Conservation (phyloP, 306 rosid species). For the Ceratonia siliqua region DNA sequence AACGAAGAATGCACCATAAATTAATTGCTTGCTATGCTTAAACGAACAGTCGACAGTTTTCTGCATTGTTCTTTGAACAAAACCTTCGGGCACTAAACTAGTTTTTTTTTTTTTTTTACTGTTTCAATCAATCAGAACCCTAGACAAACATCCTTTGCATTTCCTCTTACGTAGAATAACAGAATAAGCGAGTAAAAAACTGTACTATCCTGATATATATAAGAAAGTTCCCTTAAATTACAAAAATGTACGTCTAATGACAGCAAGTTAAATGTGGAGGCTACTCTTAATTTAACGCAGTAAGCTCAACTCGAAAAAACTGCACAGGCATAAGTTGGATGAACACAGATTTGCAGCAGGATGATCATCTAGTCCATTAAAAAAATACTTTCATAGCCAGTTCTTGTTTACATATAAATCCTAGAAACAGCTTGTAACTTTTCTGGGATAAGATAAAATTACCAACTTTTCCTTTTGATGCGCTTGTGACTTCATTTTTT, state of each 20-base stretch:
- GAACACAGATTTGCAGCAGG: neutral
- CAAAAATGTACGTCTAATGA: neutral
- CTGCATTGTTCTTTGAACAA: neutral
- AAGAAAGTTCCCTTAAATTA: conserved; percentile 1
- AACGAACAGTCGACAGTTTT: neutral
- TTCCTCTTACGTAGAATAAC: neutral
- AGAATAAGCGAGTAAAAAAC: neutral
- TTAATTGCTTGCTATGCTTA: neutral
- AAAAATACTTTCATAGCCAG: neutral
- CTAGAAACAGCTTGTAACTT: neutral
- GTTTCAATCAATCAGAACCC: conserved; percentile 3
- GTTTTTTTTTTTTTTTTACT: neutral
- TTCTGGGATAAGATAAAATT: conserved; percentile 24
- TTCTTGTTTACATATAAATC: neutral
- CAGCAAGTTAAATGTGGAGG: too few relatives aligned
- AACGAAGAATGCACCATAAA: neutral
- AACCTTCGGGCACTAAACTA: neutral
- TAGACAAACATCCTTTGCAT: neutral
- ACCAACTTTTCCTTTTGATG: conserved; percentile 57
- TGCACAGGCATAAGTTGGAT: neutral
- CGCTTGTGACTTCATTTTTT: conserved; percentile 44
- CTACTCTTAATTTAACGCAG: too few relatives aligned
- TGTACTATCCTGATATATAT: neutral
- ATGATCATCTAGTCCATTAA: neutral
- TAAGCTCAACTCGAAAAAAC: neutral